A percentile compares a stretch with the other conserved stretches of the same genome.
phyloP scores from a whole-genome alignment of 2,329 filamentous ascomycete species.

The Verticillium zaregamsianum region DNA sequence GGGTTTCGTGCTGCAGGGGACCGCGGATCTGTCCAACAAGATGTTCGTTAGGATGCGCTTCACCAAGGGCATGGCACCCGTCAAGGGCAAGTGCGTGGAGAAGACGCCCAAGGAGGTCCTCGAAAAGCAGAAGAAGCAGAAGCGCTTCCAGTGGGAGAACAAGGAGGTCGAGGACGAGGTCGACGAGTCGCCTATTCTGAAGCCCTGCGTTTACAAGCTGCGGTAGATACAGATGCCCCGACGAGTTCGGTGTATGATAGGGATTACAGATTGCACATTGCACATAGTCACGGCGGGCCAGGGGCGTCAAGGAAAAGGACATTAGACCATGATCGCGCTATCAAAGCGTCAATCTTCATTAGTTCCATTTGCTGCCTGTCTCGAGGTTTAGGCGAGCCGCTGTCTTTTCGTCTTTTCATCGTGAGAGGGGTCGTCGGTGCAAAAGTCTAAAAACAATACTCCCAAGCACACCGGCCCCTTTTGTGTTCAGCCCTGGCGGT shows the following conservation, averaged over 20 bases:
- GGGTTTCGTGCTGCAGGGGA: constrained; percentile 78
- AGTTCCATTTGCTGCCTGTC: not conserved
- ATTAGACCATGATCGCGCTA: not conserved
- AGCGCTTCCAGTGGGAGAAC: constrained; percentile 57
- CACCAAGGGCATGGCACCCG: constrained; percentile 72
- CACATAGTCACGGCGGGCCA: not conserved
- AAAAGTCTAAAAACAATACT: not conserved
- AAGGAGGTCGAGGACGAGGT: constrained; percentile 48
- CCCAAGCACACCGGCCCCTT: not conserved
- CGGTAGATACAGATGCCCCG: constrained; percentile 43
- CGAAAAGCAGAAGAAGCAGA: constrained; percentile 39
- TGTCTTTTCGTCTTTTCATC: not conserved
- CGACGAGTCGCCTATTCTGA: constrained; percentile 66
- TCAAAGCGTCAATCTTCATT: not conserved
- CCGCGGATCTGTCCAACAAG: constrained; percentile 75
- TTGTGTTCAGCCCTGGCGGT: not conserved
- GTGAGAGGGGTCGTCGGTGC: not conserved
- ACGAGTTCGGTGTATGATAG: not conserved
- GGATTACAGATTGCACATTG: not conserved
- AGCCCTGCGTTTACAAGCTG: constrained; percentile 95
- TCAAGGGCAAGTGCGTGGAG: constrained; percentile 68
- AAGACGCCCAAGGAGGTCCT: constrained; percentile 53
- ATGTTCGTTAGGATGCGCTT: constrained; percentile 99
- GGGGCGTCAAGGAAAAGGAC: not conserved
- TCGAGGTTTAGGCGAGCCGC: not conserved